Evolutionary conservation across 2,329 filamentous ascomycete species (phyloP), one percentile per base, ranked within the genome.

Genomic region (Pseudogymnoascus sp.): DNA sequence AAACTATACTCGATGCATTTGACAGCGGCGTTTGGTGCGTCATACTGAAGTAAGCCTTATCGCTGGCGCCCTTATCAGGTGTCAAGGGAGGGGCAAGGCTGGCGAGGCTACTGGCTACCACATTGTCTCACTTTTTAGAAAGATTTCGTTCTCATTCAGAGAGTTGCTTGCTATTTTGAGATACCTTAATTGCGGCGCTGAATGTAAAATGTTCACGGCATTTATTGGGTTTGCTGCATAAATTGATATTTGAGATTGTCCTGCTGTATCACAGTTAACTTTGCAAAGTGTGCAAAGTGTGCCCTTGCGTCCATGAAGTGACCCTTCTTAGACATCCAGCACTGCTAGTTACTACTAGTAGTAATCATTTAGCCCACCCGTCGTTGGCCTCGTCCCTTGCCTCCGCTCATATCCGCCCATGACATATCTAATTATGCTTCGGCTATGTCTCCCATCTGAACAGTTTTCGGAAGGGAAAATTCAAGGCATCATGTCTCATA

Each of bases 11-110:
- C 45, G 26, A 52, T 52, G 45, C 45, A 52, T 52, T 52, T 52
- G 45, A 52, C 45, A 52, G 45, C 45, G 15, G 45, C 8, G 13
- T 33, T 52, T 52, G 45, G 26, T 52, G 45, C 45, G 45, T 52
- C 45, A 52, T 52, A 52, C 45, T 52, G 45, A 52, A 52, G 45
- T 52, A 30, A 52, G 45, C 26, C 45, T 52, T 52, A 52, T 52
- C 45, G 26, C 13, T 33, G 26, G 21, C 23, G 26, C 33, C 19
- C 45, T 52, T 52, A 52, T 52, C 45, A 30, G 45, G 45, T 52
- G 45, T 52, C 45, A 52, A 52, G 26, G 23, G 45, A 52, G 45
- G 45, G 45, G 45, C 45, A 52, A 52, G 45, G 45, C 45, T 52
- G 45, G 26, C 45, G 5, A 52, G 45, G 26, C 45, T 52, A 19